Base-by-base conservation (phyloP, 768 basidiomycete species). In the Glaciozyma martinii region DNA sequence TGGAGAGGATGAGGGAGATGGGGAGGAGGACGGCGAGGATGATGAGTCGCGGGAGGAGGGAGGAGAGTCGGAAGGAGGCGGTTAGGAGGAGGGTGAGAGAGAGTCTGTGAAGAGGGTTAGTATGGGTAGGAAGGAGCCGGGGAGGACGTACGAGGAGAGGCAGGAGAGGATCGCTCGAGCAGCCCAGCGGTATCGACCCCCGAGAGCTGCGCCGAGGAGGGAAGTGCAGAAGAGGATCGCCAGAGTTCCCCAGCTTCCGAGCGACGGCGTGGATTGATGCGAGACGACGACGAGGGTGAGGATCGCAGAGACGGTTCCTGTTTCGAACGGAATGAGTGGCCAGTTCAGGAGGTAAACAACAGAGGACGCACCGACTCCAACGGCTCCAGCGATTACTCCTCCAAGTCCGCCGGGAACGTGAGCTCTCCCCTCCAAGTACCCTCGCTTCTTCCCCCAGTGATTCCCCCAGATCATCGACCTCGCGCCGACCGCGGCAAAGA, bases 351-450 rank as follows among this genome's bases (percentile, higher is more conserved):
- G 29, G 4, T 52, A 25, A 29, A 29, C n/a, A 52, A 23, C 25
- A 21, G 5, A 50, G 9, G 32, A 49, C 63, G 15, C 19, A 57
- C 58, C 56, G 29, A 46, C n/a, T 1, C n/a, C 40, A 0, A 19
- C 27, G 6, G 33, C 52, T 3, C 68, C 68, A 18, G 50, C 37
- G 6, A 65, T 12, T 1, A 54, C 29, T 0, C 68, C 68, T 6
- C 62, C 68, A 0, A 69, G 23, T 2, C 68, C 68, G 3, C 68
- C 68, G 0, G 30, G 27, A 10, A 69, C 27, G 59, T 65, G 61
- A 0, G 64, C 68, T 27, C 49, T 52, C 1, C 57, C 68, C n/a
- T 66, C 56, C 1, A 7, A 2, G 16, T n/a, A 49, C 13, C 64
- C 64, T 12, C 60, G 30, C 33, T 19, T 21, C 43, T 44, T 33